Conservation (phyloP, 768 basidiomycete species). For the Sutorius australiensis region DNA sequence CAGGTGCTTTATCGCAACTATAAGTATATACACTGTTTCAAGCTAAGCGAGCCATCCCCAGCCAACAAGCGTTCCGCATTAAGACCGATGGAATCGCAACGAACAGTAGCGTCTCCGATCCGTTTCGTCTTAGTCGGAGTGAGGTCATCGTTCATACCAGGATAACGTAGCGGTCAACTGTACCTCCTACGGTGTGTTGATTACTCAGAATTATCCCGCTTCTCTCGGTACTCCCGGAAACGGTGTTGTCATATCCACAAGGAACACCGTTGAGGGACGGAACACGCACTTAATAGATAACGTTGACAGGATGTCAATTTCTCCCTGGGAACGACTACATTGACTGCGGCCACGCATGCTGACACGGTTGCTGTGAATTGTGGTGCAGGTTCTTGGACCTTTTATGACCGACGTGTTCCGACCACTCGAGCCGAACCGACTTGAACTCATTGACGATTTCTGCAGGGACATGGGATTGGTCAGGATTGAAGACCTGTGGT, state of each 20-base stretch:
- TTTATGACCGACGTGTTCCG: constrained; percentile 24
- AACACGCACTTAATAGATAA: not conserved
- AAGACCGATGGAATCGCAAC: constrained; percentile 48
- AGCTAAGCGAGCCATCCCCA: constrained; percentile 11
- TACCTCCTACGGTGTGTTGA: constrained; percentile 51
- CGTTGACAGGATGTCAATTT: constrained; percentile 46
- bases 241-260: constrained; percentile 49
- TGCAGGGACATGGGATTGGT: constrained; percentile 44
- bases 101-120: constrained; percentile 39
- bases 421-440: not conserved
- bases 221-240: constrained; percentile 53
- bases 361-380: constrained; percentile 56
- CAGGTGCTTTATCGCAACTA: not conserved
- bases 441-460: not conserved
- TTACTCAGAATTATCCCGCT: constrained; percentile 58
- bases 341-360: constrained; percentile 43
- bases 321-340: constrained; percentile 37
- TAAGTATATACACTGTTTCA: not conserved
- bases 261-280: constrained; percentile 7
- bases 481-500: constrained; percentile 41
- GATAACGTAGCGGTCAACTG: constrained; percentile 51
- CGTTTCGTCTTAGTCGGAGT: not conserved
- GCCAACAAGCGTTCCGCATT: constrained; percentile 56
- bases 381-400: constrained; percentile 48
- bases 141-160: constrained; percentile 13